These are phyloP conservation scores for Elsinoe perseae DNA, from an alignment of 2,329 filamentous ascomycete genomes.

Conservation along the genomic window DNA sequence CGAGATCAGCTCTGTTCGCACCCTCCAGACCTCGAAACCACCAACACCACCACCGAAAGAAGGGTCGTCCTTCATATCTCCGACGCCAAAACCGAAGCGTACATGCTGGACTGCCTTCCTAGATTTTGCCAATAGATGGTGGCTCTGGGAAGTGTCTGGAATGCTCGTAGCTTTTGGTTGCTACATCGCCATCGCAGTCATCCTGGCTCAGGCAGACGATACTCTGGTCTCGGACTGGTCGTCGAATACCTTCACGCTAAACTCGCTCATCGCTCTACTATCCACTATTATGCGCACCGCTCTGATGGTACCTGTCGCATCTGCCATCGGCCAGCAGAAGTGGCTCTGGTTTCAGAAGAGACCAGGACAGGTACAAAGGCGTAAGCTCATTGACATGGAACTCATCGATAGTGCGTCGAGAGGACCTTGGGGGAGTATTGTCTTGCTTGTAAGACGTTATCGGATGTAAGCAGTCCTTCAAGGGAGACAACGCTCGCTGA, in stretches of 20 bases:
- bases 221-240: not conserved
- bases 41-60: not conserved
- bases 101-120: not conserved
- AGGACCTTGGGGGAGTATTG: constrained; percentile 1
- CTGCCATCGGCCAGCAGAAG: not conserved
- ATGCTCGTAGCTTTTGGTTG: not conserved
- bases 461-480: not conserved
- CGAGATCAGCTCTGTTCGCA: not conserved
- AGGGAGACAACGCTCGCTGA: not conserved
- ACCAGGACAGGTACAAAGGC: not conserved
- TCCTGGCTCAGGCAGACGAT: not conserved
- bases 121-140: not conserved
- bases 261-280: not conserved
- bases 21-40: not conserved
- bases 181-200: not conserved
- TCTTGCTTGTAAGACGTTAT: not conserved
- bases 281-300: not conserved
- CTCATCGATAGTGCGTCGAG: not conserved
- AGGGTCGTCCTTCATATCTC: not conserved
- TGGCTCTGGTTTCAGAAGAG: not conserved
- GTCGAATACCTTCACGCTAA: not conserved
- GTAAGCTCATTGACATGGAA: not conserved
- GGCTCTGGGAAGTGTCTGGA: not conserved
- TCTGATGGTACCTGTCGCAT: not conserved
- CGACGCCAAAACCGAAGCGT: not conserved